Evolutionary conservation across 2,329 filamentous ascomycete genomes (phyloP).

Genomic region (Colletotrichum limetticola): DNA sequence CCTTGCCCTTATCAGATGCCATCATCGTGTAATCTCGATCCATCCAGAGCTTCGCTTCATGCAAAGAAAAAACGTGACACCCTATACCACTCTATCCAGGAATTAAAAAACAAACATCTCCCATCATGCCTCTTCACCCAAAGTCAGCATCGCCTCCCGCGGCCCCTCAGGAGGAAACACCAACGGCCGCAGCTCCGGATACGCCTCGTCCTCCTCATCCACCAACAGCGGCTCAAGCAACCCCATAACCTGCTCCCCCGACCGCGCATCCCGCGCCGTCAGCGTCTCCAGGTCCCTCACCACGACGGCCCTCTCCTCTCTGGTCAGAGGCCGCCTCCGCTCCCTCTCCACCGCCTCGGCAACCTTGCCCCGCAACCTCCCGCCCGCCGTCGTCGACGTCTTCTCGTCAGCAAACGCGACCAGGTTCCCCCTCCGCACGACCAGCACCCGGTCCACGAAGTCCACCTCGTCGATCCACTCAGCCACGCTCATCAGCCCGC

Average conservation of each 20-base stretch:
- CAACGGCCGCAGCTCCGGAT: constrained; percentile 36
- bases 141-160: constrained; percentile 16
- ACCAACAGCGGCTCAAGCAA: constrained; percentile 40
- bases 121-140: constrained; percentile 6
- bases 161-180: constrained; percentile 30
- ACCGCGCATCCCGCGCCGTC: constrained; percentile 36
- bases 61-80: not conserved
- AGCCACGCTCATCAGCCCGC: constrained; percentile 50
- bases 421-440: constrained; percentile 50
- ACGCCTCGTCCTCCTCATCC: constrained; percentile 5
- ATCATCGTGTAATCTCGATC: too few species aligned
- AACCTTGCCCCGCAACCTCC: constrained; percentile 28
- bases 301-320: constrained; percentile 39
- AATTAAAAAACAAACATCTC: too few species aligned
- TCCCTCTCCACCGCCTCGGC: constrained; percentile 41
- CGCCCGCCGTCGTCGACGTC: not conserved
- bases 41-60: not conserved
- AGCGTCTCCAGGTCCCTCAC: constrained; percentile 41
- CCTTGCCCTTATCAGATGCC: too few species aligned
- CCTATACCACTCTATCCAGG: not conserved
- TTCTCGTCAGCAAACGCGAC: constrained; percentile 44
- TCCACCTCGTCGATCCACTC: constrained; percentile 47
- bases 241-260: constrained; percentile 39
- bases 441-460: constrained; percentile 48
- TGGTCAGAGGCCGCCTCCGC: constrained; percentile 42